Conservation (phyloP, 257 asterid species). For the Solanum gracilifrons region DNA sequence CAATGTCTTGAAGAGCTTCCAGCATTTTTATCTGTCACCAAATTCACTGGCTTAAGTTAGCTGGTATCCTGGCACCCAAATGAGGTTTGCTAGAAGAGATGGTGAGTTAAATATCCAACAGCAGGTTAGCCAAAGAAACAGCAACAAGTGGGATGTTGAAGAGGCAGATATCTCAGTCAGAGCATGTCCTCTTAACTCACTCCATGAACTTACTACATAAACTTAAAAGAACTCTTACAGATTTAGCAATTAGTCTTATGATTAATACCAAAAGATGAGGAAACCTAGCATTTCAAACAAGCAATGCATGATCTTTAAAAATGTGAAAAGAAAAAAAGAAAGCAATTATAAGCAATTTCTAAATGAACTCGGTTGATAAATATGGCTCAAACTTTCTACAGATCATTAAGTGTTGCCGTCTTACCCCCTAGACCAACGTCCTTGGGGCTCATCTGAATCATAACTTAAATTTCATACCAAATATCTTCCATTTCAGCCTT, state of each 20-base stretch:
- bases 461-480: not conserved
- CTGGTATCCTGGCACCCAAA: not conserved
- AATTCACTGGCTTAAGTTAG: not conserved
- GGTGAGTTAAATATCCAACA: not conserved
- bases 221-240: not conserved
- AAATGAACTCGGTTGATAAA: not conserved
- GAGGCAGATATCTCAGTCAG: not conserved
- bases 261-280: not conserved
- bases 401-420: not conserved
- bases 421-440: not conserved
- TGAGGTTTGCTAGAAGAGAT: not conserved
- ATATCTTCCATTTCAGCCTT: not conserved
- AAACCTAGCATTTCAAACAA: not conserved
- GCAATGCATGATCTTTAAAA: not conserved
- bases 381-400: not conserved
- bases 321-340: not conserved
- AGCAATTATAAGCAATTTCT: not conserved
- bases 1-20: constrained; percentile 99
- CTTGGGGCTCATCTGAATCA: not conserved
- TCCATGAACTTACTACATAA: not conserved
- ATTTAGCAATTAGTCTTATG: not conserved
- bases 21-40: constrained; percentile 83
- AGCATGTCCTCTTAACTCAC: not conserved
- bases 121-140: not conserved
- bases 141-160: not conserved